Conservation (phyloP, 1,284 basidiomycete species). For the Apiotrichum siamense region DNA sequence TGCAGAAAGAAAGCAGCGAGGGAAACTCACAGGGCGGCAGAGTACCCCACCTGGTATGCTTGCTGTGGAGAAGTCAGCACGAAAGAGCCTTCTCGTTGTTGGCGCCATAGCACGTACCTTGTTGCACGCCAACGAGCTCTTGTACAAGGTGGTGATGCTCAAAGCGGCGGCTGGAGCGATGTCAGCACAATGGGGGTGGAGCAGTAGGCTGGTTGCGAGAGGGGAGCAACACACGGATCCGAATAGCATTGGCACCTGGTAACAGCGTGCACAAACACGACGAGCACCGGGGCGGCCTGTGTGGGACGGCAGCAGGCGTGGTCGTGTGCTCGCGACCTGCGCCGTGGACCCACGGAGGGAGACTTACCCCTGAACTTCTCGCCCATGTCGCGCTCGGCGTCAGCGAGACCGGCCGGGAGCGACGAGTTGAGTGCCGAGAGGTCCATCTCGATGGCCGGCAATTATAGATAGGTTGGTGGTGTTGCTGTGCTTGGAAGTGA, state of each 20-base stretch:
- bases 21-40: constrained; percentile 41
- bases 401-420: constrained; percentile 42
- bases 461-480: background rate
- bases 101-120: constrained; percentile 38
- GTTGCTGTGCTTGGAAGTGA: too few species aligned
- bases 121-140: constrained; percentile 42
- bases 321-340: too few species aligned
- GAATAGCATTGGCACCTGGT: too few species aligned
- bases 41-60: constrained; percentile 48
- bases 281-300: too few species aligned
- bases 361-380: constrained; percentile 48
- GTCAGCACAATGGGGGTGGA: background rate
- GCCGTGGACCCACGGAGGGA: too few species aligned
- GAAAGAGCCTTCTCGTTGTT: background rate
- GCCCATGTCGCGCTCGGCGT: constrained; percentile 48
- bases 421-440: constrained; percentile 44
- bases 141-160: constrained; percentile 48
- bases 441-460: constrained; percentile 30
- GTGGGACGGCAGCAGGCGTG: too few species aligned
- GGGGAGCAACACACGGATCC: too few species aligned
- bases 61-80: constrained; percentile 28
- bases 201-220: too few species aligned
- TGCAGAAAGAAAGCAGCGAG: background rate
- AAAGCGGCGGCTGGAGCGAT: constrained; percentile 45
- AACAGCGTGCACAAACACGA: too few species aligned